Conservation (phyloP, 345 rosid genomes). For the Acer campestre region DNA sequence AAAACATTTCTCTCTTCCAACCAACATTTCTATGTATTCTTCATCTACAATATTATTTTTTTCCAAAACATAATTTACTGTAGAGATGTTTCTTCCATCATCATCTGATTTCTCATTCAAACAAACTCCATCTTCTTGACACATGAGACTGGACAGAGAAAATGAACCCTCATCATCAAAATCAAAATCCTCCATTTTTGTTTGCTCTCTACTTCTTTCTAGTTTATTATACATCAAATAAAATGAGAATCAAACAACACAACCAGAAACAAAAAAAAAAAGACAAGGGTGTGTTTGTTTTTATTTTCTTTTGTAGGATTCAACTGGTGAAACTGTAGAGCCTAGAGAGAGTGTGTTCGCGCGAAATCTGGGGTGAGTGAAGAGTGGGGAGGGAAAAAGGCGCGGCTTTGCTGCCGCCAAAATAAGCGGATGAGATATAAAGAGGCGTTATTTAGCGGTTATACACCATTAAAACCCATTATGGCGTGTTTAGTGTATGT, state of each 20-base stretch:
- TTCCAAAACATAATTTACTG: conserved; percentile 19
- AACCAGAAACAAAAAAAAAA: conserved; percentile 25
- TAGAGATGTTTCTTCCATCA: conserved; percentile 1
- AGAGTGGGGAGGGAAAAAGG: conserved; percentile 16
- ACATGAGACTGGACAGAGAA: conserved; percentile 54
- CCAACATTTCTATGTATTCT: conserved; percentile 40
- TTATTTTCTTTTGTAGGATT: conserved; percentile 9
- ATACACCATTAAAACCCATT: not conserved
- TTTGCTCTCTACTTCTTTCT: conserved; percentile 17
- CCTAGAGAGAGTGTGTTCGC: conserved; percentile 7
- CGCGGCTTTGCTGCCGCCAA: conserved; percentile 90
- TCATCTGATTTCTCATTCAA: conserved; percentile 31
- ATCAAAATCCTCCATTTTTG: conserved; percentile 39
- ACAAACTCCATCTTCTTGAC: conserved; percentile 54
- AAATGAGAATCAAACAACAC: conserved; percentile 18
- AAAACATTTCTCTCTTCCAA: conserved; percentile 37
- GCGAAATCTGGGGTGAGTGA: not conserved
- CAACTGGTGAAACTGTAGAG: conserved; percentile 25
- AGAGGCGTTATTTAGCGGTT: conserved; percentile 59
- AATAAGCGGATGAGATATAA: conserved; percentile 54
- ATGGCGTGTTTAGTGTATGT: not conserved
- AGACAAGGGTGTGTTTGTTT: conserved; percentile 22
- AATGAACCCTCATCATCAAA: conserved; percentile 9
- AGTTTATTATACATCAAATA: conserved; percentile 9
- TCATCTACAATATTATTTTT: conserved; percentile 35